Evolutionary conservation across 257 asterid species (phyloP), one percentile per base, ranked within the genome.

Genomic region (Craterostigma plantagineum): DNA sequence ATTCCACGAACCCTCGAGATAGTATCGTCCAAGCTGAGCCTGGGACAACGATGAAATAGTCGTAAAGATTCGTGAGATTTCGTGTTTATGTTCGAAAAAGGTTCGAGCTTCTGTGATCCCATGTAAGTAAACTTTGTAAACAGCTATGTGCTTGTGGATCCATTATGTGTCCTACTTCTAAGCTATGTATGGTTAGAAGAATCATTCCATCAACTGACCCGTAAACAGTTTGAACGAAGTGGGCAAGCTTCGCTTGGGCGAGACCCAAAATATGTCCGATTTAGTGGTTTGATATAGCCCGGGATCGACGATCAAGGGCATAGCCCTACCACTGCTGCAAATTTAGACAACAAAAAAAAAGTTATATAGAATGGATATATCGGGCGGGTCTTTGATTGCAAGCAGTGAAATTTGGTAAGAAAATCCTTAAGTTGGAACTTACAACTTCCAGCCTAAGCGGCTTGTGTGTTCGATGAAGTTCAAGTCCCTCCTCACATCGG

Each of bases 21-120:
- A 83, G 60, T 54, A 90, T 61, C 90, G 68, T 79, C 99, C 99
- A 90, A 7, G 95, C 99, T 3, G 95, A 90, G 55, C 99, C 95
- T 90, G 50, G 43, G 18, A 12, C 12, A 8, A 30, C 10, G 45
- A 8, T 10, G 15, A 40, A n/a, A n/a, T n/a, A n/a, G 15, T 9
- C 10, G 15, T 16, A 27, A 11, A 5, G 16, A 39, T 16, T 18
- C 33, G 0, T 23, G 30, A 6, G 30, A 23, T 23, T n/a, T 23
- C 6, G 30, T 23, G 30, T 23, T 23, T 23, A 23, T 23, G 30
- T 23, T 23, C 30, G 30, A 23, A 23, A n/a, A 23, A 23, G 30
- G 4, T 23, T 23, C 30, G 30, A 23, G 30, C 30, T 23, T 23
- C 6, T 23, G 6, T 23, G 30, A 23, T n/a, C 30, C 30, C 30